Percentiles rank a stretch among this genome's conserved stretches.
Evolutionary conservation across 345 rosid genomes (phyloP).

Genomic region (Gossypium stocksii): DNA sequence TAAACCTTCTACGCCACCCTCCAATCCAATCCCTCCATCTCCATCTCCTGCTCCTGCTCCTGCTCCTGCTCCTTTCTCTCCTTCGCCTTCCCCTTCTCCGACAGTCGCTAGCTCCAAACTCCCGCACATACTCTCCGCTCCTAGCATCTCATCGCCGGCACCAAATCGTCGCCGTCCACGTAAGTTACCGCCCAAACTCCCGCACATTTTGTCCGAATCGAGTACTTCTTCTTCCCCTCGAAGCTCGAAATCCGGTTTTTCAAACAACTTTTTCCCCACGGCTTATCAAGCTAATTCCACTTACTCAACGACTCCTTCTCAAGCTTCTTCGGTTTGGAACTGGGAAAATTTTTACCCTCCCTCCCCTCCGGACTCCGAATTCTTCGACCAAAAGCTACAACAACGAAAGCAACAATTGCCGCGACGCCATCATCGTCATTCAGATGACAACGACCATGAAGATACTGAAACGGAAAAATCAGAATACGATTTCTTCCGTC

Average conservation of each 20-base stretch:
- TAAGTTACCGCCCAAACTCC: constrained; percentile 42
- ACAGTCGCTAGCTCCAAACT: constrained; percentile 47
- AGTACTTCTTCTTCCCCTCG: constrained; percentile 68
- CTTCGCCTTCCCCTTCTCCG: constrained; percentile 36
- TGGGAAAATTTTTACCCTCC: constrained; percentile 98
- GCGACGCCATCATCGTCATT: constrained; percentile 24
- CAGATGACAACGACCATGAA: constrained; percentile 19
- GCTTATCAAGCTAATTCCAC: constrained; percentile 68
- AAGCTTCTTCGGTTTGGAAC: constrained; percentile 91
- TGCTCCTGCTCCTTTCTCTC: constrained; percentile 30
- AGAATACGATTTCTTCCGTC: constrained; percentile 56
- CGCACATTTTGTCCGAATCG: constrained; percentile 86
- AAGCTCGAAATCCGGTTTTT: constrained; percentile 48
- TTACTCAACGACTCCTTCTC: constrained; percentile 76
- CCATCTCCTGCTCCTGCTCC: constrained; percentile 52
- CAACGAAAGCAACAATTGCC: constrained; percentile 17
- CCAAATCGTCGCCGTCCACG: constrained; percentile 38
- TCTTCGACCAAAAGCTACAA: constrained; percentile 46
- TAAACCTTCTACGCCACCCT: constrained; percentile 15
- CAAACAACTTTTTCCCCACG: constrained; percentile 48
- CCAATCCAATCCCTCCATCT: constrained; percentile 33
- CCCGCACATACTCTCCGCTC: constrained; percentile 52
- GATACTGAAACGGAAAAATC: constrained; percentile 58
- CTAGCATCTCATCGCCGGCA: constrained; percentile 17
- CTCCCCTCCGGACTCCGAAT: constrained; percentile 91